These are phyloP conservation scores for Coelastrella sp. DNA, from an alignment of 139 green algal species.

Conservation along the genomic window DNA sequence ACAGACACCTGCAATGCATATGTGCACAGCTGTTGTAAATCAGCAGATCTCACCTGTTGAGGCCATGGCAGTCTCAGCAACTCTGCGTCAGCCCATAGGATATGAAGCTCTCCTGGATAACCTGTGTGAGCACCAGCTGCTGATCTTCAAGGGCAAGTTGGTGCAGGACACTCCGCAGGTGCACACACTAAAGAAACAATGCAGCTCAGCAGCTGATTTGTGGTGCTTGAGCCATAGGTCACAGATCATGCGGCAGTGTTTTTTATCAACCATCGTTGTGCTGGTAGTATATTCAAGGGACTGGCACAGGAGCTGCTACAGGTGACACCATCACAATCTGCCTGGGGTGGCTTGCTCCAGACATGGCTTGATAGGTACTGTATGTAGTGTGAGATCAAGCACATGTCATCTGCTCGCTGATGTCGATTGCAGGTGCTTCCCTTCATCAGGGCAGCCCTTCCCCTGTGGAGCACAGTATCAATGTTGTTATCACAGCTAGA, in stretches of 20 bases:
- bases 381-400: background rate
- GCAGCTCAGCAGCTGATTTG: background rate
- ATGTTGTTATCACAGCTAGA: conserved; percentile 7
- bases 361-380: background rate
- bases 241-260: background rate
- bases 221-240: background rate
- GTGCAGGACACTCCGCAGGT: conserved; percentile 33
- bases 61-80: too few species aligned
- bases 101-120: conserved; percentile 14
- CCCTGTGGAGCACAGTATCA: background rate
- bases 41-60: too few species aligned
- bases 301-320: too few species aligned
- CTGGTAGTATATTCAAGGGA: too few species aligned
- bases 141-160: conserved; percentile 10
- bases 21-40: background rate
- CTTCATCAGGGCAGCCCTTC: background rate
- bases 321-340: too few species aligned
- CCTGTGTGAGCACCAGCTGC: conserved; percentile 23
- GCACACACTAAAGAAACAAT: background rate
- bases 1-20: background rate
- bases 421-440: background rate
- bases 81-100: background rate
- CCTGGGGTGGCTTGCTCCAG: too few species aligned
- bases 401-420: background rate
- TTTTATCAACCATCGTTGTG: too few species aligned